phyloP scores from a whole-genome alignment of 768 basidiomycete genomes.

The Kwoniella botswanensis region DNA sequence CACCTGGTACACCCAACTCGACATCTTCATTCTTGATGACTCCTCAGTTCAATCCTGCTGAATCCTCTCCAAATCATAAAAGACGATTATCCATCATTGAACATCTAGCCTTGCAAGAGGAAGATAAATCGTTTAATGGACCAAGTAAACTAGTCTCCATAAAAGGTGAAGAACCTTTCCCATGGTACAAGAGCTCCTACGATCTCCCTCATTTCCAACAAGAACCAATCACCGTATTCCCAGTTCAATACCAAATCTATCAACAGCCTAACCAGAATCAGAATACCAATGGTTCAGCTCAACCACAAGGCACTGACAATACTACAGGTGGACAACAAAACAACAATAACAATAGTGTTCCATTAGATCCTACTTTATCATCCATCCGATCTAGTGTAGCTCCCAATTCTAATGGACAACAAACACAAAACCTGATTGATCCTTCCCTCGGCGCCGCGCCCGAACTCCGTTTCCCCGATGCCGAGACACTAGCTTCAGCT shows the following conservation, averaged over 20 bases:
- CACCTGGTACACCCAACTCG: conserved; percentile 21
- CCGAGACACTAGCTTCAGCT: conserved; percentile 32
- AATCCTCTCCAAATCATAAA: conserved; percentile 1
- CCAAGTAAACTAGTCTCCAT: conserved; percentile 3
- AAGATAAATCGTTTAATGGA: neutral
- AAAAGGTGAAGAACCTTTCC: conserved; percentile 17
- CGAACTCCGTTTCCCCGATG: conserved; percentile 30
- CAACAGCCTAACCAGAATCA: conserved; percentile 5
- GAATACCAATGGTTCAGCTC: conserved; percentile 1
- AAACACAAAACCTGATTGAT: conserved; percentile 4
- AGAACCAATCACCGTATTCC: conserved; percentile 32
- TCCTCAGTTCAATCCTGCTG: conserved; percentile 11
- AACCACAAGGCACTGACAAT: conserved; percentile 2
- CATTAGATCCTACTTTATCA: conserved; percentile 36
- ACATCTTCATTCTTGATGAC: conserved; percentile 20
- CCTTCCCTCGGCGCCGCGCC: conserved; percentile 7
- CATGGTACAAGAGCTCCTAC: conserved; percentile 22
- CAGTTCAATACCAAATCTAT: conserved; percentile 24
- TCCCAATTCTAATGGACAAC: conserved; percentile 8
- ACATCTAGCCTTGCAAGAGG: conserved; percentile 12
- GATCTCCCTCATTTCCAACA: conserved; percentile 23
- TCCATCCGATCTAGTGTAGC: conserved; percentile 35
- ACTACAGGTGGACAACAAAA: conserved; percentile 2
- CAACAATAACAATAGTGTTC: conserved; percentile 10
- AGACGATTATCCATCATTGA: conserved; percentile 22